Evolutionary conservation across 2,329 filamentous ascomycete genomes (phyloP).

Genomic region (Periglandula ipomoeae): DNA sequence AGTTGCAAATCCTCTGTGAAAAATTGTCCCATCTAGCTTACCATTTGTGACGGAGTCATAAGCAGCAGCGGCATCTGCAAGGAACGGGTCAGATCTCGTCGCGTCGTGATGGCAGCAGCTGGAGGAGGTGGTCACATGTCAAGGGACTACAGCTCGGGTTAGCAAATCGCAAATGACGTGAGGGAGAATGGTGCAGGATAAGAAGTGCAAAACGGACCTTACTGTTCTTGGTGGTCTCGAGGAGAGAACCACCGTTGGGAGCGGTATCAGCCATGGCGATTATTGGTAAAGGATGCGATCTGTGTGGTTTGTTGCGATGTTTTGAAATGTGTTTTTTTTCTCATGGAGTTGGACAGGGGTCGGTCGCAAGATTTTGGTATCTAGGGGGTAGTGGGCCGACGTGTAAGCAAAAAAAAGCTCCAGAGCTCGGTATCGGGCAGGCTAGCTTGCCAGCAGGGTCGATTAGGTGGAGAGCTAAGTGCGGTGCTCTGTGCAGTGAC

Average conservation of each 20-base stretch:
- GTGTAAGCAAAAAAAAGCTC: conserved; percentile 5
- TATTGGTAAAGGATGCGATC: neutral
- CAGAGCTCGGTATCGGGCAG: conserved; percentile 3
- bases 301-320: conserved; percentile 4
- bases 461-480: conserved; percentile 3
- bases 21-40: neutral
- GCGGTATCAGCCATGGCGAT: conserved; percentile 23
- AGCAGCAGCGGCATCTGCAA: conserved; percentile 38
- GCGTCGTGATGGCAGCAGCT: conserved; percentile 3
- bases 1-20: neutral
- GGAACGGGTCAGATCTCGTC: conserved; percentile 1
- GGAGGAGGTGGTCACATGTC: conserved; percentile 3
- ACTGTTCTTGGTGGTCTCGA: conserved; percentile 43
- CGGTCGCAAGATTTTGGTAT: conserved; percentile 7
- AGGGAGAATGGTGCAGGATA: neutral
- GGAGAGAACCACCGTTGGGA: conserved; percentile 36
- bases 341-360: conserved; percentile 5
- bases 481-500: neutral
- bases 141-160: conserved; percentile 1
- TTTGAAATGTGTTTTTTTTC: conserved; percentile 3
- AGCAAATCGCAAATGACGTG: neutral
- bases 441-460: neutral
- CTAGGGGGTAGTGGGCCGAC: conserved; percentile 8
- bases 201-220: conserved; percentile 31
- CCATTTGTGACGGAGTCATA: conserved; percentile 39